Evolutionary conservation across 1,284 basidiomycete species (phyloP), one percentile per base, ranked within the genome.

Genomic region (Austroboletus rostrupii): DNA sequence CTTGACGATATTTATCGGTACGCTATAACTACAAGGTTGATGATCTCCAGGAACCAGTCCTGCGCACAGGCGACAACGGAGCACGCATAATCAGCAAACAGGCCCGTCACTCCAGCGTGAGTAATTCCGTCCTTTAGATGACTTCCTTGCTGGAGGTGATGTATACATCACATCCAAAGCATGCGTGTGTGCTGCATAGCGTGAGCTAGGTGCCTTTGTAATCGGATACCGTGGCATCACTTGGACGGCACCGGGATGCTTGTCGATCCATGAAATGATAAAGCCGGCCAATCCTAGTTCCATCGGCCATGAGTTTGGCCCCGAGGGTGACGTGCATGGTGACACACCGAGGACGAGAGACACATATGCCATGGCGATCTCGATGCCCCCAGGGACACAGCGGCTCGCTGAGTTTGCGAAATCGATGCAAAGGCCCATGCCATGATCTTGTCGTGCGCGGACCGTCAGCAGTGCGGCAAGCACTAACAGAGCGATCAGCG

Each of bases 121-220:
- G 36, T 56, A 21, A 28, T 51, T 52, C 11, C 47, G 39, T 16
- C 42, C 38, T 37, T 47, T 52, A n/a, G 52, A 28, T 8, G 45
- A 26, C 23, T 9, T 9, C 48, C 50, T 65, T 2, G 43, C 35
- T 0, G 61, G 65, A 7, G 45, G 37, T 21, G 8, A 26, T 17
- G 65, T 52, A 42, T 60, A 68, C 5, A 13, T 35, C 7, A 43
- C 47, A 11, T 65, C 65, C 32, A 65, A 39, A 13, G 61, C 56
- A 19, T 67, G 49, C 17, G 3, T 50, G 1, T 60, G 36, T 5
- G 65, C 62, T 8, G 52, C 49, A 19, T 61, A 65, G 9, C 45
- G 54, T 26, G 64, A 68, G 41, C 65, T 68, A 2, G 66, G 52
- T 2, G 67, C 65, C 47, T 68, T 69, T n/a, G 64, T 69, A 19